Percentiles rank a stretch among this genome's conserved stretches.
Evolutionary conservation across 805 yeast species (phyloP).

Genomic region (Saccharomyces kudriavzevii): DNA sequence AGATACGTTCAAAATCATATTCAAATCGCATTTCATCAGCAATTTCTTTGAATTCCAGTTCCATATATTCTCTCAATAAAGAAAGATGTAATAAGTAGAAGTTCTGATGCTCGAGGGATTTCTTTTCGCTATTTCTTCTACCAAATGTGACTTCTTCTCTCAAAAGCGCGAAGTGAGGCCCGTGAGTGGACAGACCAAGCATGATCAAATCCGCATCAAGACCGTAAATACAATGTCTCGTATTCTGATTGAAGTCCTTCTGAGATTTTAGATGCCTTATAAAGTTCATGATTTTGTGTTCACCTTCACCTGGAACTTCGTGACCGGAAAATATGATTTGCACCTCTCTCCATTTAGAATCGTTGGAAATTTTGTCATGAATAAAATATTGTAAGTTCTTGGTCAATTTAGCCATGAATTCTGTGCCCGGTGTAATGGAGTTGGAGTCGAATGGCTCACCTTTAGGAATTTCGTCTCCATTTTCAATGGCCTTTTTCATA

Average conservation of each 20-base stretch:
- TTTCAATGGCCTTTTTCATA: constrained; percentile 59
- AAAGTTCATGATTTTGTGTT: constrained; percentile 92
- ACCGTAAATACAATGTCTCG: constrained; percentile 91
- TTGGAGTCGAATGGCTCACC: constrained; percentile 82
- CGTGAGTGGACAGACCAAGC: constrained; percentile 86
- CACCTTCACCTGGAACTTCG: constrained; percentile 98
- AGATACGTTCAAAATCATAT: constrained; percentile 76
- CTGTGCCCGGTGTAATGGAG: constrained; percentile 94
- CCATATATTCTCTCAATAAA: constrained; percentile 81
- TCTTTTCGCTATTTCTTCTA: constrained; percentile 27
- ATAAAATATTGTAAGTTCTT: constrained; percentile 76
- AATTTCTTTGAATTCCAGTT: constrained; percentile 72
- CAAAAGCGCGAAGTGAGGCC: constrained; percentile 87
- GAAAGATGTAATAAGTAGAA: constrained; percentile 80
- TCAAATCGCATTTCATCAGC: constrained; percentile 53
- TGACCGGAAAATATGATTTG: constrained; percentile 81
- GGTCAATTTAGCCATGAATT: constrained; percentile 86
- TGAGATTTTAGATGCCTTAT: constrained; percentile 75
- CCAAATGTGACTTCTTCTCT: constrained; percentile 96
- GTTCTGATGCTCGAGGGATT: constrained; percentile 63
- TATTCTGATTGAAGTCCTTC: constrained; percentile 63
- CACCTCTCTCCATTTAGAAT: constrained; percentile 75
- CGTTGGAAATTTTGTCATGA: constrained; percentile 79
- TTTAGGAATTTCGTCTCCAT: constrained; percentile 69
- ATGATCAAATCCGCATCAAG: constrained; percentile 93